phyloP scores from a whole-genome alignment of 306 rosid genomes.

The Quercus glauca region DNA sequence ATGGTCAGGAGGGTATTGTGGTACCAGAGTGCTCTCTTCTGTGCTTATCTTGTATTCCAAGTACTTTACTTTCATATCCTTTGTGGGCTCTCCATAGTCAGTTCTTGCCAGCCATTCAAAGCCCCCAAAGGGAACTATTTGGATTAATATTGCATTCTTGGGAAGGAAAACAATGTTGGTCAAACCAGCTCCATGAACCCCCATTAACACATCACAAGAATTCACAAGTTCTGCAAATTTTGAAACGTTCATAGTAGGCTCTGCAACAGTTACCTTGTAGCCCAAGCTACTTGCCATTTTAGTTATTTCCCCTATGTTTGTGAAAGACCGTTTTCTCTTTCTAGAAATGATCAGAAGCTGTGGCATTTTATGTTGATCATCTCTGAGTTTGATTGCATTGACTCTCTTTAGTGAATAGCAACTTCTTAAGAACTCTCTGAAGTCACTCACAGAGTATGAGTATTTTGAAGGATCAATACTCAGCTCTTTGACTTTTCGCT shows the following conservation, averaged over 20 bases:
- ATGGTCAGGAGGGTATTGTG: conserved; percentile 65
- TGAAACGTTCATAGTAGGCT: conserved; percentile 43
- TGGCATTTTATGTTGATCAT: conserved; percentile 38
- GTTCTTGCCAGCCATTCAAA: conserved; percentile 58
- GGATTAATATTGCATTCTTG: conserved; percentile 66
- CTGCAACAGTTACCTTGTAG: conserved; percentile 49
- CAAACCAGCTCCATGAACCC: conserved; percentile 95
- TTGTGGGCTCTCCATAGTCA: conserved; percentile 56
- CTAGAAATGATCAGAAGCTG: conserved; percentile 67
- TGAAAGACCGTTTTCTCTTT: conserved; percentile 61
- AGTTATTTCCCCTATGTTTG: conserved; percentile 47
- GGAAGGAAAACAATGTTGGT: conserved; percentile 89
- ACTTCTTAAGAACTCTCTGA: conserved; percentile 58
- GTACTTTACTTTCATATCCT: conserved; percentile 65
- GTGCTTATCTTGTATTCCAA: conserved; percentile 63
- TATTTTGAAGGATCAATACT: conserved; percentile 56
- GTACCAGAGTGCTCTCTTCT: conserved; percentile 70
- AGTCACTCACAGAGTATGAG: conserved; percentile 61
- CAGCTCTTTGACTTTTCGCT: conserved; percentile 55
- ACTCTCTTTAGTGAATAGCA: conserved; percentile 49
- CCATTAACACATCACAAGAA: conserved; percentile 85
- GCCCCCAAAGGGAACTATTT: conserved; percentile 74
- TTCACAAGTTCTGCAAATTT: conserved; percentile 58
- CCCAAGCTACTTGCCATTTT: conserved; percentile 57
- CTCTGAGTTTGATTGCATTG: conserved; percentile 37